A percentile compares a stretch with the other conserved stretches of the same genome.
Evolutionary conservation across 2,329 filamentous ascomycete genomes (phyloP).

Genomic region (Pseudogymnoascus sp.): DNA sequence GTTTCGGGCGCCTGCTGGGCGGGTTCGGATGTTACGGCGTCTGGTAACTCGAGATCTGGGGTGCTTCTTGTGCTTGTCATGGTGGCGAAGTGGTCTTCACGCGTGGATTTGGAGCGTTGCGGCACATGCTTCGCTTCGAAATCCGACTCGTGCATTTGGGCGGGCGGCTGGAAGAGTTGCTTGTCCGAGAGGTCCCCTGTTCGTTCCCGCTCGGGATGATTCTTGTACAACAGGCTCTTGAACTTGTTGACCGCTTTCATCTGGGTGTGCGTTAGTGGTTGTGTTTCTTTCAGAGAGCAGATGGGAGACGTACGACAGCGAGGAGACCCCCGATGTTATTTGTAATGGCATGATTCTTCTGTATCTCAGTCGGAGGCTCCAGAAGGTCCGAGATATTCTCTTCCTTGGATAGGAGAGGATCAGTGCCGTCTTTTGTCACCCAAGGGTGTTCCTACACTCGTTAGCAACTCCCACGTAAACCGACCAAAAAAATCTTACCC

Average conservation of each 20-base stretch:
- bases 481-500: conserved; percentile 49
- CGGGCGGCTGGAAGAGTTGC: conserved; percentile 2
- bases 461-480: conserved; percentile 12
- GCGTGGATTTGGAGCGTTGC: conserved; percentile 13
- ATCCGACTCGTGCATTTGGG: conserved; percentile 8
- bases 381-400: conserved; percentile 81
- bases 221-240: conserved; percentile 61
- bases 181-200: background rate
- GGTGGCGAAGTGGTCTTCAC: conserved; percentile 10
- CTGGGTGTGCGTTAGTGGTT: conserved; percentile 33
- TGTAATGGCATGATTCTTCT: conserved; percentile 86
- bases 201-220: conserved; percentile 34
- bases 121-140: conserved; percentile 12
- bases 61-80: conserved; percentile 13
- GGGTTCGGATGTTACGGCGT: background rate
- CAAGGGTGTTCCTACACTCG: conserved; percentile 72
- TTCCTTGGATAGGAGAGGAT: conserved; percentile 69
- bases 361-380: conserved; percentile 78
- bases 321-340: conserved; percentile 80
- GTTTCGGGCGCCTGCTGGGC: background rate
- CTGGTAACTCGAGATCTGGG: background rate
- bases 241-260: conserved; percentile 90
- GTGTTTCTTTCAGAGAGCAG: conserved; percentile 12
- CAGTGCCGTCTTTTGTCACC: conserved; percentile 75
- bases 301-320: conserved; percentile 54